A percentile compares a stretch with the other conserved stretches of the same genome.
These are phyloP conservation scores for Zygosaccharomyces pseudobailii DNA, from an alignment of 1,139 yeast species.

Conservation along the genomic window DNA sequence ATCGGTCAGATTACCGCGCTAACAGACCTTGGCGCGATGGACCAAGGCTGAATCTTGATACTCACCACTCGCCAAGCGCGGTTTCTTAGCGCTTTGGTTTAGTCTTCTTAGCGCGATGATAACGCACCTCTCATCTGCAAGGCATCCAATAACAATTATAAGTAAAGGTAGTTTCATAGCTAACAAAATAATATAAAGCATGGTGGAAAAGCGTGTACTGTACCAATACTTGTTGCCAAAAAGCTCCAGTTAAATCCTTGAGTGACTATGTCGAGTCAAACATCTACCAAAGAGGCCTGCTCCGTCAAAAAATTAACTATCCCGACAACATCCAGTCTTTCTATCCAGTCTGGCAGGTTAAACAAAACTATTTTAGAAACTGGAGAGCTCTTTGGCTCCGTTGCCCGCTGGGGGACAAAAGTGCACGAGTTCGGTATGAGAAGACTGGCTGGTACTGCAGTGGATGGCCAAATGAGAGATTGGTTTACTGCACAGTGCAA, in stretches of 20 bases:
- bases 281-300: neutral
- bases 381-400: constrained; percentile 52
- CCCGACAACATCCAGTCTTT: constrained; percentile 1
- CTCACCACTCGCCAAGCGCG: too few species aligned
- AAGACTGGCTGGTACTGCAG: constrained; percentile 54
- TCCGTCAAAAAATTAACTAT: neutral
- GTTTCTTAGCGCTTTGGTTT: neutral
- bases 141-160: neutral
- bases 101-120: neutral
- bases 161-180: neutral
- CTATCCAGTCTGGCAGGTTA: constrained; percentile 38
- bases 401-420: constrained; percentile 52
- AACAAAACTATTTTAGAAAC: constrained; percentile 56
- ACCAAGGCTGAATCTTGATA: too few species aligned
- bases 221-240: neutral
- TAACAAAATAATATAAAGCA: neutral
- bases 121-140: neutral
- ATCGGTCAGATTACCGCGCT: neutral
- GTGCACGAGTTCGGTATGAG: constrained; percentile 55
- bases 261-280: neutral
- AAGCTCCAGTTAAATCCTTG: neutral
- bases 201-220: neutral
- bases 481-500: constrained; percentile 55
- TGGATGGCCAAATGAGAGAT: constrained; percentile 57
- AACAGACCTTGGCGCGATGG: neutral